phyloP scores from a whole-genome alignment of 331 rosid genomes.

The Pyrus hybrid region DNA sequence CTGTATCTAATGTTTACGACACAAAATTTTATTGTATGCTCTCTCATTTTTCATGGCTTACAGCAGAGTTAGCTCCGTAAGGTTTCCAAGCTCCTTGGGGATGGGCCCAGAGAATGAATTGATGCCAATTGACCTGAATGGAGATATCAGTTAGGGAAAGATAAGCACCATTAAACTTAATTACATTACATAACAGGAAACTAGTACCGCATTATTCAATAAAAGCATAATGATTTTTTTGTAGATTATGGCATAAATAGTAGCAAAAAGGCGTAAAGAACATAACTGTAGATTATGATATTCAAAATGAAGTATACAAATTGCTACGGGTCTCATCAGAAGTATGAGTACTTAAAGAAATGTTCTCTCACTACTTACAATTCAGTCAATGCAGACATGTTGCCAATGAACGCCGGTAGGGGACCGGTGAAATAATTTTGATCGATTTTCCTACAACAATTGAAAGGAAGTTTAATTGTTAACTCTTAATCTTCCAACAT shows the following conservation, averaged over 20 bases:
- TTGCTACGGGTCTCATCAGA: no score
- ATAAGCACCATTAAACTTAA: not conserved
- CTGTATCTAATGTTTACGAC: not conserved
- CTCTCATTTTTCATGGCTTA: not conserved
- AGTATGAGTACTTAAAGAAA: not conserved
- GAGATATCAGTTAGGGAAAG: not conserved
- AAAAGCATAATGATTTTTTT: no score
- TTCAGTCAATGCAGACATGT: constrained; percentile 37
- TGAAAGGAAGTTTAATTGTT: not conserved
- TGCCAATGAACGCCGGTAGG: constrained; percentile 51
- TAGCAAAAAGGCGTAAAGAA: no score
- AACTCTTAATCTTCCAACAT: not conserved
- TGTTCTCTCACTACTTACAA: constrained; percentile 31
- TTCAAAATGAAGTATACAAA: not conserved
- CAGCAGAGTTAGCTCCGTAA: constrained; percentile 5
- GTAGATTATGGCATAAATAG: no score
- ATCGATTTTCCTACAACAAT: constrained; percentile 35
- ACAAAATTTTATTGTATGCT: not conserved
- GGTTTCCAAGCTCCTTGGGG: constrained; percentile 35
- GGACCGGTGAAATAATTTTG: constrained; percentile 61
- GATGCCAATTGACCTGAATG: constrained; percentile 18
- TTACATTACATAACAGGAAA: no score
- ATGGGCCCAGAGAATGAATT: constrained; percentile 16
- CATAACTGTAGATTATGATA: not conserved
- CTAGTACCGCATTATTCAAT: no score